Conservation (phyloP, 139 green algal species). For the Chlamydomonas eustigma region DNA sequence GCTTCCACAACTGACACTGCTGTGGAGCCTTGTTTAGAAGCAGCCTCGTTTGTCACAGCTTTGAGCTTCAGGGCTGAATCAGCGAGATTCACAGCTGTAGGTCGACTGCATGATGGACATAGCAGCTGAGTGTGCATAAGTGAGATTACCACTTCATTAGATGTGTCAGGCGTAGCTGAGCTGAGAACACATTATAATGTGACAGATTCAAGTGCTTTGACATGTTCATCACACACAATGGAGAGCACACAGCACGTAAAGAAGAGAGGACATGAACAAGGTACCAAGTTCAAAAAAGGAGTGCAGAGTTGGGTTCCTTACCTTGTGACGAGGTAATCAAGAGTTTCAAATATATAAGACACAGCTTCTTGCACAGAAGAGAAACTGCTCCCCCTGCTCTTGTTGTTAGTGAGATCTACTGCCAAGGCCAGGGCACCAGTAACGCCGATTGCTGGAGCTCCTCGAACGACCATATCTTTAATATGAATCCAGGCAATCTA, state of each 20-base stretch:
- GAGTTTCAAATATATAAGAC: conserved; percentile 28
- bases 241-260: too few relatives aligned
- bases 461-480: conserved; percentile 89
- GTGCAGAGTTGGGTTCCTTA: too few relatives aligned
- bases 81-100: conserved; percentile 92
- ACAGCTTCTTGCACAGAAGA: conserved; percentile 26
- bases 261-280: too few relatives aligned
- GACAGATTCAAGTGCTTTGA: too few relatives aligned
- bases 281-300: too few relatives aligned
- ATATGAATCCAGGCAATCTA: conserved; percentile 9
- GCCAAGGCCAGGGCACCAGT: conserved; percentile 64
- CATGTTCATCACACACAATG: too few relatives aligned
- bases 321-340: conserved; percentile 82
- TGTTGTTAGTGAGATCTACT: conserved; percentile 20
- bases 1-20: conserved; percentile 43
- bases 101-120: conserved; percentile 71
- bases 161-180: too few relatives aligned
- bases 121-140: too few relatives aligned
- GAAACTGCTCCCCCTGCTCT: conserved; percentile 20
- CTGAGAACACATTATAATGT: too few relatives aligned
- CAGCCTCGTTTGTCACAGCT: conserved; percentile 30
- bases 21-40: conserved; percentile 30
- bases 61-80: conserved; percentile 71
- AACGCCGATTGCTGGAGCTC: conserved; percentile 90
- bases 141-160: too few relatives aligned